Evolutionary conservation across 352 stramenopile genomes (phyloP).

Genomic region (Phytophthora cryptogea): DNA sequence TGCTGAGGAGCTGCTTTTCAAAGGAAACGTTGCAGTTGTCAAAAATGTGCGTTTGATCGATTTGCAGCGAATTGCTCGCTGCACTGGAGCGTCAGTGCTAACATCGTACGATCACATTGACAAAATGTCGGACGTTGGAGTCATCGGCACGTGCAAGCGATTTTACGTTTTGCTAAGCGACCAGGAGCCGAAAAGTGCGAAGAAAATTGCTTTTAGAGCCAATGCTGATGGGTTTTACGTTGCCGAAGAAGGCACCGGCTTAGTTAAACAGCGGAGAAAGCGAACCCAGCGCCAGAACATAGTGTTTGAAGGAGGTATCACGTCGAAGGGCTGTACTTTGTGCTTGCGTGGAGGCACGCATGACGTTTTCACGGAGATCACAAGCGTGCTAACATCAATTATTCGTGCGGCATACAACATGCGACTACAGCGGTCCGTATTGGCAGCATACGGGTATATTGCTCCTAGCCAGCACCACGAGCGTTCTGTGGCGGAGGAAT

Average conservation of each 20-base stretch:
- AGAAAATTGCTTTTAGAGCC: conserved; percentile 49
- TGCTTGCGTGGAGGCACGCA: conserved; percentile 71
- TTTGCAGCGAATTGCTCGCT: conserved; percentile 78
- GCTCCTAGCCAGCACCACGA: conserved; percentile 52
- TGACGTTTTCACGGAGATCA: conserved; percentile 74
- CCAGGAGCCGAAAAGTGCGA: conserved; percentile 73
- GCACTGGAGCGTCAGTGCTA: conserved; percentile 74
- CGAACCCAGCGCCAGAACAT: conserved; percentile 82
- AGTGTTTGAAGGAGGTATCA: conserved; percentile 83
- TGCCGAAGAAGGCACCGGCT: conserved; percentile 16
- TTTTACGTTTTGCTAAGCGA: conserved; percentile 88
- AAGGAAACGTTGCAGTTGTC: conserved; percentile 77
- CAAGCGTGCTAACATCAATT: conserved; percentile 56
- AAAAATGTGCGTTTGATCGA: conserved; percentile 86
- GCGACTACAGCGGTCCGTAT: conserved; percentile 64
- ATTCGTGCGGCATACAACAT: conserved; percentile 84
- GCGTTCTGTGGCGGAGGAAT: conserved; percentile 78
- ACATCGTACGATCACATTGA: conserved; percentile 89
- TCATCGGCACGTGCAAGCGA: conserved; percentile 81
- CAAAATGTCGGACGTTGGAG: conserved; percentile 78
- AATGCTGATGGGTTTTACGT: conserved; percentile 30
- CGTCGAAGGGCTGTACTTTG: conserved; percentile 79
- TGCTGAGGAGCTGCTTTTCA: conserved; percentile 80
- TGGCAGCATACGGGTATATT: conserved; percentile 67
- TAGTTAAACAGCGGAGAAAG: conserved; percentile 43